Percentiles rank a stretch among this genome's conserved stretches.
These are phyloP conservation scores for Sanghuangporus sanghuang DNA, from an alignment of 1,284 basidiomycete genomes.

Conservation along the genomic window DNA sequence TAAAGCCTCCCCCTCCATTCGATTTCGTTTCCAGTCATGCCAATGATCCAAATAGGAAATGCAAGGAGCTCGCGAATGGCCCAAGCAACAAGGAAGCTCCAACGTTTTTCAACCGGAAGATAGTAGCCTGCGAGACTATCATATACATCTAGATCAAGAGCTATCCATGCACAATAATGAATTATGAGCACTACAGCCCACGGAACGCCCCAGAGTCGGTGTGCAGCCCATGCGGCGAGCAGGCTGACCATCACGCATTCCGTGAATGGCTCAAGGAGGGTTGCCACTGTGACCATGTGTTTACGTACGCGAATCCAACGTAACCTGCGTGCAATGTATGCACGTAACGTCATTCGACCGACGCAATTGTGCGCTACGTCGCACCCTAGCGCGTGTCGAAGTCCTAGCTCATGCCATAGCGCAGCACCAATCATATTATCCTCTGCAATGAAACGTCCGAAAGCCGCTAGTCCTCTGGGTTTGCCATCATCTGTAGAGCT, in stretches of 20 bases:
- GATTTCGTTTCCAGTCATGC: slow-evolving; percentile 75
- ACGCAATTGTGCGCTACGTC: slow-evolving; percentile 89
- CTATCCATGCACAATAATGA: slow-evolving; percentile 56
- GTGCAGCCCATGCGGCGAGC: slow-evolving; percentile 55
- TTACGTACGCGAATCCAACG: slow-evolving; percentile 95
- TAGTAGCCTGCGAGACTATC: slow-evolving; percentile 67
- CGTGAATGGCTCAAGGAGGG: slow-evolving; percentile 84
- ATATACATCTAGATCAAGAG: slow-evolving; percentile 71
- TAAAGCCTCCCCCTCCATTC: slow-evolving; percentile 78
- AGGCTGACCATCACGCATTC: slow-evolving; percentile 72
- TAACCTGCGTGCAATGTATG: slow-evolving; percentile 81
- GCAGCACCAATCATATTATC: slow-evolving; percentile 93
- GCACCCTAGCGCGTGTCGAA: slow-evolving; percentile 81
- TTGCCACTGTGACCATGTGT: slow-evolving; percentile 82
- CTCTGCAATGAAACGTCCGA: slow-evolving; percentile 86
- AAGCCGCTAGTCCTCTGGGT: slow-evolving; percentile 63
- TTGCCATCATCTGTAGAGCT: slow-evolving; percentile 27
- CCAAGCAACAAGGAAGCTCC: slow-evolving; percentile 76
- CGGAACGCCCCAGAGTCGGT: slow-evolving; percentile 48
- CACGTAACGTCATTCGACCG: slow-evolving; percentile 75
- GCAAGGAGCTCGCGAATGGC: slow-evolving; percentile 70
- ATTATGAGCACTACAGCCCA: slow-evolving; percentile 49
- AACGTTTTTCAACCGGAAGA: slow-evolving; percentile 42
- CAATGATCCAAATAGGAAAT: slow-evolving; percentile 80
- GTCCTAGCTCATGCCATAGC: slow-evolving; percentile 86